Base-by-base conservation (phyloP, 805 yeast species). In the Lachancea sp. region DNA sequence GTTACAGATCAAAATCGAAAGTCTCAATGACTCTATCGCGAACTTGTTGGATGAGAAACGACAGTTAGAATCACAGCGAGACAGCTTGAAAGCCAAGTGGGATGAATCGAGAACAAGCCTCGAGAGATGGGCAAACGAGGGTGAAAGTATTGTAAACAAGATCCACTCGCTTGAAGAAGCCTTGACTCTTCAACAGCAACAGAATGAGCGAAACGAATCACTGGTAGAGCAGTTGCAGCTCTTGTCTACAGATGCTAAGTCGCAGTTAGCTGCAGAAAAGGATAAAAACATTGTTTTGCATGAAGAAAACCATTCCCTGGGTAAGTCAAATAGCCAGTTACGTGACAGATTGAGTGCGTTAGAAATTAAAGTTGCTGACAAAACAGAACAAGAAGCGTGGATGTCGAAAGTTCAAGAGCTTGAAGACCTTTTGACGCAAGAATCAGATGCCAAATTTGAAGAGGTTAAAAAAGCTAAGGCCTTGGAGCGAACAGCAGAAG, bases 251-350 rank as follows among this genome's bases (percentile, higher is more conserved):
- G 39, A 29, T 1, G 48, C 68, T 42, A 65, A 63, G 40, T 32
- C 45, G 2, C 63, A 61, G 20, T 45, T 65, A n/a, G 69, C 66
- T 31, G 56, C 56, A 11, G 65, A 72, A 40, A 72, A 78, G 44
- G 72, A 73, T 33, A 77, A 77, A 34, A 70, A 74, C 29, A 64
- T 80, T 42, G 75, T 78, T 36, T 59, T 78, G 4, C 62, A 68
- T 18, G 86, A 83, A 57, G 92, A 83, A 54, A 82, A 80, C 51
- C 78, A 77, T 51, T 72, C 82, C 1, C 55, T 83, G 31, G 74
- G 72, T 20, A 78, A 70, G 45, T 71, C 69, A 44, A 77, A 80
- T 50, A 61, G 61, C 25, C 76, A 77, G 36, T 60, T 83, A 46
- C 23, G 34, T 8, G 41, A 45, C 12, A 74, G 75, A 48, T 63